Evolutionary conservation across 371 early-diverging fungal genomes (phyloP), one percentile per base, ranked within the genome.

Genomic region (Mucor plumbeus): DNA sequence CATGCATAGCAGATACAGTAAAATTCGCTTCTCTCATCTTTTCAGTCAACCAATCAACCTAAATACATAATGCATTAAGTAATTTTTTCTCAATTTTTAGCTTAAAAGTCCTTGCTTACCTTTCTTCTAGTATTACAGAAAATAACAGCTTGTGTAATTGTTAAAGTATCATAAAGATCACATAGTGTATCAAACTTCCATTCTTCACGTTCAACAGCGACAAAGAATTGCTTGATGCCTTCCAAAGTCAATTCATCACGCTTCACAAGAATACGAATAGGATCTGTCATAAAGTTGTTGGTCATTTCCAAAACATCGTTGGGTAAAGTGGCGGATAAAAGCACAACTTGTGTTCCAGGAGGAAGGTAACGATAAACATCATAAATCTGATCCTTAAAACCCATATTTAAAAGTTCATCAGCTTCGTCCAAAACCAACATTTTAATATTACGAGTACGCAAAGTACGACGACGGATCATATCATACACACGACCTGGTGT

Each of bases 221-320:
- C 94, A 84, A 93, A 99, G 89, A 98, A 99, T 79, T 99, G 99
- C 77, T 97, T 97, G 80, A 99, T 99, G 69, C 99, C 99, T 85
- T 99, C 99, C 44, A 99, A 85, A n/a, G 99, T 99, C 83, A 99
- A 88, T 82, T 99, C 99, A 85, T 99, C 99, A 84, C 98, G 97
- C 91, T 99, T 99, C 65, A 99, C 98, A 65, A 99, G 90, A 68
- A 99, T 98, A 62, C 98, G 92, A 69, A 99, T 91, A 34, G 99
- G 99, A 71, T 99, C 95, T 44, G 90, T 90, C 94, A 99, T 99
- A 75, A 99, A 99, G 72, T 97, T 95, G 67, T 85, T 90, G 35
- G 99, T 97, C 79, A 99, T 91, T 68, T 97, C 96, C n/a, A 99
- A 86, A 17, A 99, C 99, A 68, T 99, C 99, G 72, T 89, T 86